phyloP scores from a whole-genome alignment of 2,329 filamentous ascomycete genomes.

The Blastomyces parvus region DNA sequence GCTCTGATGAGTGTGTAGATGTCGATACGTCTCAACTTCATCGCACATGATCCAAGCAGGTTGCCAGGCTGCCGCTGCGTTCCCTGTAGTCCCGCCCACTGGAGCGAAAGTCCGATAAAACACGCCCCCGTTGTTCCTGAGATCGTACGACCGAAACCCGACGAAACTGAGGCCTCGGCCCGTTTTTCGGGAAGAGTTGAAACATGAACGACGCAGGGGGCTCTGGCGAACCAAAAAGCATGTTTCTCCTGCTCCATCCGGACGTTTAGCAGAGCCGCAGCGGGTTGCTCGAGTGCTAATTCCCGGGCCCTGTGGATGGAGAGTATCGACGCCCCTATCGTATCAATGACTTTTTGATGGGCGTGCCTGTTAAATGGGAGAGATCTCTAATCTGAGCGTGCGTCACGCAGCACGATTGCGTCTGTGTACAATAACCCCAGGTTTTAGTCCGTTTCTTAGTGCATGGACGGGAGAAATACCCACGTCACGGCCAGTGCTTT shows the following conservation, averaged over 20 bases:
- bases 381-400: neutral
- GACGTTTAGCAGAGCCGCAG: neutral
- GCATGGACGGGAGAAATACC: neutral
- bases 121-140: neutral
- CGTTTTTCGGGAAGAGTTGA: neutral
- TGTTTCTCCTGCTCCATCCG: neutral
- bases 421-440: neutral
- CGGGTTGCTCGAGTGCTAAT: neutral
- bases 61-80: too few species aligned
- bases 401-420: neutral
- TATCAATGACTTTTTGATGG: neutral
- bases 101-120: too few species aligned
- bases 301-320: neutral
- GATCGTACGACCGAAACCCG: neutral
- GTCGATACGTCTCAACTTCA: too few species aligned
- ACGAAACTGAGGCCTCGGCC: neutral
- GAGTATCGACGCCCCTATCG: neutral
- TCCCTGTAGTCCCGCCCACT: too few species aligned
- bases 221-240: neutral
- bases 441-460: neutral
- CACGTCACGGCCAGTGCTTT: neutral
- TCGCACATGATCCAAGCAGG: too few species aligned
- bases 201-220: neutral
- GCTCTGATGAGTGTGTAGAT: too few species aligned
- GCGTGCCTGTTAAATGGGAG: neutral